Percentiles rank a stretch among this genome's conserved stretches.
Evolutionary conservation across 257 asterid species (phyloP).

Genomic region (Primulina eburnea): DNA sequence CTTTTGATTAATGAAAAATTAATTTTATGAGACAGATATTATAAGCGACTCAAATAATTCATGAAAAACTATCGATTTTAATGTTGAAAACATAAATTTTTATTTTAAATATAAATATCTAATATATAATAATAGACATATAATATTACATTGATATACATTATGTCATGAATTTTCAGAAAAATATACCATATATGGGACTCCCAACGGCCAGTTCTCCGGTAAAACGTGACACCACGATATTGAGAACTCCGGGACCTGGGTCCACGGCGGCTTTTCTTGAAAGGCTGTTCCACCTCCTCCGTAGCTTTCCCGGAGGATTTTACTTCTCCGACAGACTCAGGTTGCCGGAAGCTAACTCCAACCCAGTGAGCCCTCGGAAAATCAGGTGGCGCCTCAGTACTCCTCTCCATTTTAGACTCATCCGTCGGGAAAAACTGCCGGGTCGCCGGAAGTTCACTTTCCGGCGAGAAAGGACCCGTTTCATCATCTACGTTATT

Average conservation of each 20-base stretch:
- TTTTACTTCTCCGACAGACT: slow-evolving; percentile 24
- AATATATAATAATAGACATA: too few relatives aligned
- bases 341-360: slow-evolving; percentile 25
- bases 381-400: neutral
- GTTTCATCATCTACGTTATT: slow-evolving; percentile 19
- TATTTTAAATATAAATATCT: too few relatives aligned
- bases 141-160: neutral
- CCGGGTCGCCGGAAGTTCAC: slow-evolving; percentile 39
- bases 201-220: slow-evolving; percentile 58
- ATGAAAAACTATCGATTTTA: too few relatives aligned
- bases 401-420: slow-evolving; percentile 8
- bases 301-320: slow-evolving; percentile 21
- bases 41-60: too few relatives aligned
- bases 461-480: slow-evolving; percentile 25
- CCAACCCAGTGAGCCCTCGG: slow-evolving; percentile 24
- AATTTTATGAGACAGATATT: too few relatives aligned
- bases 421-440: slow-evolving; percentile 60
- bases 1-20: too few relatives aligned
- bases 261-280: slow-evolving; percentile 56
- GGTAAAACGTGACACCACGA: slow-evolving; percentile 56
- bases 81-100: too few relatives aligned
- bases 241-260: slow-evolving; percentile 54
- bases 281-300: slow-evolving; percentile 27
- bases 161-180: neutral
- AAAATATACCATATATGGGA: slow-evolving; percentile 48